Conservation (phyloP, 2,329 filamentous ascomycete species). For the Talaromyces atroroseus region DNA sequence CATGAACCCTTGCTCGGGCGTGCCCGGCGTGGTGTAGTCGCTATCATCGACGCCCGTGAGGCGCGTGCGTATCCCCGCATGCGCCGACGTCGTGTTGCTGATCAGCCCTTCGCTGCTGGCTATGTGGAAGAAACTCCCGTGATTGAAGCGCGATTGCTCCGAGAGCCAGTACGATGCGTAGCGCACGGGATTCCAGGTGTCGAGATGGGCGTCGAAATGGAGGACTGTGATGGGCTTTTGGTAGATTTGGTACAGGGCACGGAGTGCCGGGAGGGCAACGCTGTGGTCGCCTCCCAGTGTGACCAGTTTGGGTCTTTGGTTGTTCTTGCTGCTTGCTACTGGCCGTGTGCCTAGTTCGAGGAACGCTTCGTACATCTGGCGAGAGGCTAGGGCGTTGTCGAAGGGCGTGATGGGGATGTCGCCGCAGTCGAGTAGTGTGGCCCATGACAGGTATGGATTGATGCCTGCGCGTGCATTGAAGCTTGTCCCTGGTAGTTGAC, state of each 20-base stretch:
- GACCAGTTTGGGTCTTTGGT: conserved; percentile 49
- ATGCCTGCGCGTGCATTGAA: conserved; percentile 77
- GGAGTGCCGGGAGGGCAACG: conserved; percentile 62
- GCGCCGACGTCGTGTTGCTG: conserved; percentile 66
- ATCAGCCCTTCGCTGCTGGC: conserved; percentile 76
- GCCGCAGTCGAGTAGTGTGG: conserved; percentile 77
- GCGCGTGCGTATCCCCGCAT: conserved; percentile 76
- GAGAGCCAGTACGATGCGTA: conserved; percentile 73
- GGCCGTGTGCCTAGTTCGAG: conserved; percentile 57
- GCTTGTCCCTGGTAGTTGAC: conserved; percentile 73
- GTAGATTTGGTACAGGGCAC: conserved; percentile 60
- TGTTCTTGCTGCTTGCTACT: conserved; percentile 29
- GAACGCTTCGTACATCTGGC: conserved; percentile 80
- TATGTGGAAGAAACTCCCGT: conserved; percentile 89
- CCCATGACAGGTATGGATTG: conserved; percentile 79
- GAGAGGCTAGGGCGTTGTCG: conserved; percentile 74
- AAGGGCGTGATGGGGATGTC: conserved; percentile 84
- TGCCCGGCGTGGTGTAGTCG: conserved; percentile 64
- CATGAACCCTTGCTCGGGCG: conserved; percentile 67
- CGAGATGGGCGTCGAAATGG: conserved; percentile 74
- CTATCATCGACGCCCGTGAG: conserved; percentile 60
- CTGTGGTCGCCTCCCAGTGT: conserved; percentile 71
- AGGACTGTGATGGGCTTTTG: conserved; percentile 61
- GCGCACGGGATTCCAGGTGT: conserved; percentile 75
- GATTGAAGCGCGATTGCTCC: conserved; percentile 70